These are phyloP conservation scores for Lagenidium sp. DNA, from an alignment of 352 stramenopile genomes.

Conservation along the genomic window DNA sequence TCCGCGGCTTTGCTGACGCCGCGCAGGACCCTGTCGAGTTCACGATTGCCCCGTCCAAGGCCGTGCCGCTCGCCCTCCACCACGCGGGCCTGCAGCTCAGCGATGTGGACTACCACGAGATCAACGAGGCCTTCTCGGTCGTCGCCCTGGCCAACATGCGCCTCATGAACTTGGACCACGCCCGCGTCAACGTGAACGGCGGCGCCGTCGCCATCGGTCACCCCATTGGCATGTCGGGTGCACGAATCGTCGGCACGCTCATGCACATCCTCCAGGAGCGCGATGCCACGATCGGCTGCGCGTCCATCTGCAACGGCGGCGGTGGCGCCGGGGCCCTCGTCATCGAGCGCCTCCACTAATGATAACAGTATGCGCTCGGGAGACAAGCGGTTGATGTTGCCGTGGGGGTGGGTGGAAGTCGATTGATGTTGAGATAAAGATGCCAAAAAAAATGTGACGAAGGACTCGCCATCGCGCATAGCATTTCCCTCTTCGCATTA, in stretches of 20 bases:
- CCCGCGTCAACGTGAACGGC: constrained; percentile 95
- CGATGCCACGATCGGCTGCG: constrained; percentile 93
- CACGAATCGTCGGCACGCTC: constrained; percentile 93
- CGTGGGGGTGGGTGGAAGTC: too few relatives aligned
- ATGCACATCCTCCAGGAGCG: constrained; percentile 93
- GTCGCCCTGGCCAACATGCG: constrained; percentile 95
- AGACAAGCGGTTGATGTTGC: too few relatives aligned
- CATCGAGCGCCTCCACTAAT: constrained; percentile 86
- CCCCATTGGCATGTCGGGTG: constrained; percentile 83
- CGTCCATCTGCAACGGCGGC: constrained; percentile 98
- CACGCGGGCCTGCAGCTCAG: constrained; percentile 84
- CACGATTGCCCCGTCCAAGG: constrained; percentile 93
- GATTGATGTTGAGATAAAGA: constrained; percentile 3
- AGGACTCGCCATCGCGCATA: too few relatives aligned
- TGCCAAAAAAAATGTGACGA: neutral
- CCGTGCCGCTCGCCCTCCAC: constrained; percentile 89
- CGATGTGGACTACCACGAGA: constrained; percentile 98
- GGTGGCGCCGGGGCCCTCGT: constrained; percentile 95
- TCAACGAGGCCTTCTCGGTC: constrained; percentile 99
- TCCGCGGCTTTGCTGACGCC: constrained; percentile 76
- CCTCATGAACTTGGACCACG: constrained; percentile 89
- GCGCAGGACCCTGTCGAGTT: constrained; percentile 92
- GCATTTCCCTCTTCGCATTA: too few relatives aligned
- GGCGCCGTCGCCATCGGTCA: constrained; percentile 86
- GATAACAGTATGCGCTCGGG: too few relatives aligned